These are phyloP conservation scores for Halophytophthora batemanensis DNA, from an alignment of 352 stramenopile species.

Conservation along the genomic window DNA sequence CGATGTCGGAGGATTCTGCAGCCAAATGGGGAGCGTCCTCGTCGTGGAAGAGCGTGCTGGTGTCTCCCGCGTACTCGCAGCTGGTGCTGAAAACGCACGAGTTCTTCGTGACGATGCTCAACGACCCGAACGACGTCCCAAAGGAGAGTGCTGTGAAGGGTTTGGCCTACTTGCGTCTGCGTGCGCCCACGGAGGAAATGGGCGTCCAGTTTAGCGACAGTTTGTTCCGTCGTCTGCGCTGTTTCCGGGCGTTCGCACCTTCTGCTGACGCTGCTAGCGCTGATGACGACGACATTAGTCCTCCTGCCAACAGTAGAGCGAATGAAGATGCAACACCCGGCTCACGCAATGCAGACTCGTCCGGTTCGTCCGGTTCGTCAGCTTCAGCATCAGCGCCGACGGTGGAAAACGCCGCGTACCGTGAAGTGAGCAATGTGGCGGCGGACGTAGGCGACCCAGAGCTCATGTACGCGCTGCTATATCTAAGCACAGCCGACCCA, in stretches of 20 bases:
- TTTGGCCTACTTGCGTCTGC: constrained; percentile 65
- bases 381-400: constrained; percentile 7
- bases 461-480: constrained; percentile 80
- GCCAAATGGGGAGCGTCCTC: neutral
- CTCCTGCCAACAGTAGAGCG: constrained; percentile 5
- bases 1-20: constrained; percentile 1
- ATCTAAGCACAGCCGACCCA: constrained; percentile 71
- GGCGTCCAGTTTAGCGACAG: constrained; percentile 69
- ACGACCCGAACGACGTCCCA: constrained; percentile 56
- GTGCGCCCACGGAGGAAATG: constrained; percentile 47
- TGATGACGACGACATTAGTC: constrained; percentile 23
- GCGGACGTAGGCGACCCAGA: constrained; percentile 76
- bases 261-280: constrained; percentile 14
- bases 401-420: constrained; percentile 78
- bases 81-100: constrained; percentile 56
- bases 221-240: constrained; percentile 73
- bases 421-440: constrained; percentile 81
- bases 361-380: neutral
- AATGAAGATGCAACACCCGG: neutral
- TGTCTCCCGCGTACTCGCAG: constrained; percentile 21
- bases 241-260: constrained; percentile 67
- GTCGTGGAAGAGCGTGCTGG: constrained; percentile 37
- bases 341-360: neutral
- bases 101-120: constrained; percentile 79
- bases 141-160: constrained; percentile 81